A percentile compares a stretch with the other conserved stretches of the same genome.
Evolutionary conservation across 1,139 yeast genomes (phyloP).

Genomic region (Blastobotrys ciferrii): DNA sequence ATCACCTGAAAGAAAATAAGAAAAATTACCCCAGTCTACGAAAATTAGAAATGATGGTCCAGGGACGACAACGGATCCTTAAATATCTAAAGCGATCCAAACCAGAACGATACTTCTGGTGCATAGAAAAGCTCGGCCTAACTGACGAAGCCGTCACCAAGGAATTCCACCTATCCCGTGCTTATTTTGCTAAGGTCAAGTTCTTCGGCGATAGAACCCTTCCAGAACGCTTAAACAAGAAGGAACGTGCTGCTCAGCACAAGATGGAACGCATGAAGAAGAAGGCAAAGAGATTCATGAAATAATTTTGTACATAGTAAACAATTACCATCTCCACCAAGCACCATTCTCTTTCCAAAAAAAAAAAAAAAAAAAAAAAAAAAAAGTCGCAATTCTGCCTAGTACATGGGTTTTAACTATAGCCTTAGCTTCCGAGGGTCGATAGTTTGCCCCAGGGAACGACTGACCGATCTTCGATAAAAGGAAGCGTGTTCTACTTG

Average conservation of each 20-base stretch:
- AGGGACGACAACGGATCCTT: constrained; percentile 79
- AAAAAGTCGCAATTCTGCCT: no score
- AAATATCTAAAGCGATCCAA: constrained; percentile 76
- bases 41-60: constrained; percentile 75
- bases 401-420: no score
- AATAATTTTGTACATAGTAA: not conserved
- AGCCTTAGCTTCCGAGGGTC: no score
- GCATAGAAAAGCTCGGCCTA: constrained; percentile 83
- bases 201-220: constrained; percentile 62
- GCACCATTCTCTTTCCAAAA: no score
- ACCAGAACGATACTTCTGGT: constrained; percentile 80
- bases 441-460: no score
- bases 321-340: no score
- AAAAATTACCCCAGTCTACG: constrained; percentile 74
- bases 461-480: no score
- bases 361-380: no score
- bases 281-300: constrained; percentile 28
- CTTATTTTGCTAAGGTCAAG: constrained; percentile 80
- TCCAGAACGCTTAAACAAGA: constrained; percentile 31
- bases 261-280: constrained; percentile 29
- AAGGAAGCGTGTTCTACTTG: no score
- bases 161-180: constrained; percentile 82
- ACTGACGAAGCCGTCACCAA: constrained; percentile 72
- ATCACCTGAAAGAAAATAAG: constrained; percentile 67
- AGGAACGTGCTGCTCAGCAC: constrained; percentile 31